Percentiles rank a stretch among this genome's conserved stretches.
These are phyloP conservation scores for Litsea cubeba DNA, from an alignment of 164 flowering plant species.

Conservation along the genomic window DNA sequence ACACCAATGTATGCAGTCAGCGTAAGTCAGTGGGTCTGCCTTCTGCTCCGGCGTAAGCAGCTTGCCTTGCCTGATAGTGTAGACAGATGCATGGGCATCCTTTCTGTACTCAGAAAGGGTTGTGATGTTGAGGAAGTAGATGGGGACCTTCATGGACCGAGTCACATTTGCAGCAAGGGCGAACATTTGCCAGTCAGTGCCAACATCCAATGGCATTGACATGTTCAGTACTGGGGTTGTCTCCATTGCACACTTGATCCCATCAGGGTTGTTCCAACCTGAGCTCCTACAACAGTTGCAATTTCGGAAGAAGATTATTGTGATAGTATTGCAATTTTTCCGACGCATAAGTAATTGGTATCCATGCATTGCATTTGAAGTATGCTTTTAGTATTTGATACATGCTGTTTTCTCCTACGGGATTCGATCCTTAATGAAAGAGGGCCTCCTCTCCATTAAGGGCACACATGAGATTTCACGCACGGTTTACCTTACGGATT, in stretches of 20 bases:
- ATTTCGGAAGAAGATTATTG: background rate
- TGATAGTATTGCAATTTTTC: background rate
- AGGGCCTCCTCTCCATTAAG: too few species aligned
- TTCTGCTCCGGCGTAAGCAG: slow-evolving; percentile 57
- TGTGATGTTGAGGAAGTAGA: slow-evolving; percentile 71
- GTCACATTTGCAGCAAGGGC: slow-evolving; percentile 52
- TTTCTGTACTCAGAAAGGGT: slow-evolving; percentile 73
- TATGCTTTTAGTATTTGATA: background rate
- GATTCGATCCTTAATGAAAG: too few species aligned
- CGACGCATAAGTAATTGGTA: background rate
- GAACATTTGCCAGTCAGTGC: slow-evolving; percentile 61
- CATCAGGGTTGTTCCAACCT: slow-evolving; percentile 83
- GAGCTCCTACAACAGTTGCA: slow-evolving; percentile 47
- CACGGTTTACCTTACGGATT: too few species aligned
- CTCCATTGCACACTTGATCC: slow-evolving; percentile 77
- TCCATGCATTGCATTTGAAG: background rate
- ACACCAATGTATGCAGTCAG: slow-evolving; percentile 96
- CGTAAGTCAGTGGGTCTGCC: slow-evolving; percentile 54
- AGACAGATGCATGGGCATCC: slow-evolving; percentile 83
- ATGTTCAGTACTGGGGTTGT: slow-evolving; percentile 57
- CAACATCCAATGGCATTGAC: slow-evolving; percentile 49
- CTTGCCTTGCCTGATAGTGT: slow-evolving; percentile 68
- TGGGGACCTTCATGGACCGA: slow-evolving; percentile 48
- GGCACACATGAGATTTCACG: too few species aligned
- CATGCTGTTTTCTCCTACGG: too few species aligned